phyloP scores from a whole-genome alignment of 257 asterid genomes.

The Nicotiana tabacum region DNA sequence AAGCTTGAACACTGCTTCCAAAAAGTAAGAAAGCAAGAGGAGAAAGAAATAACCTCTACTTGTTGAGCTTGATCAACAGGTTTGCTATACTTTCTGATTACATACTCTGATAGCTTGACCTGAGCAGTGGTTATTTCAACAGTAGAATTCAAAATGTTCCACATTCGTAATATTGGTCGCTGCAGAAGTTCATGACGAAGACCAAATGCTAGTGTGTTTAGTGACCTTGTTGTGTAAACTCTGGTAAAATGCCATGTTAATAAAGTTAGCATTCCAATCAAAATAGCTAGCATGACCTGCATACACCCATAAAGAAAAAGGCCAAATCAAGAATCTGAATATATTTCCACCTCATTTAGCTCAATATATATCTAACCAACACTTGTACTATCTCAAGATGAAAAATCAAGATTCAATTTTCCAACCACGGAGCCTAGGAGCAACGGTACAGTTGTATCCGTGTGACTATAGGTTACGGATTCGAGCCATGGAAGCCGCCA shows the following conservation, averaged over 20 bases:
- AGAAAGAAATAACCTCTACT: slow-evolving; percentile 54
- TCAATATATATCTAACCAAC: background rate
- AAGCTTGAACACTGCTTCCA: background rate
- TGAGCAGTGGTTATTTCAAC: slow-evolving; percentile 89
- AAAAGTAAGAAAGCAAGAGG: background rate
- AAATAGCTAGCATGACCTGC: slow-evolving; percentile 87
- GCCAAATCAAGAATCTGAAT: background rate
- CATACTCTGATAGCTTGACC: slow-evolving; percentile 75
- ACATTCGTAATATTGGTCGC: slow-evolving; percentile 79
- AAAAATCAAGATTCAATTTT: slow-evolving; percentile 1
- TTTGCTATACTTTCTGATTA: slow-evolving; percentile 52
- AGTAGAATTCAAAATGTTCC: slow-evolving; percentile 79
- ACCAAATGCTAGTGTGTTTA: slow-evolving; percentile 70
- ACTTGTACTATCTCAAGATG: background rate
- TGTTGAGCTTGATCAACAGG: slow-evolving; percentile 72
- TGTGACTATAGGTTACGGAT: no score
- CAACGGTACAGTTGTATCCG: no score
- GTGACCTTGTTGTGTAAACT: slow-evolving; percentile 70
- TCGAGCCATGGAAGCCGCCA: no score
- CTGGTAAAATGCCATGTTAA: slow-evolving; percentile 92
- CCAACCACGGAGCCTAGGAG: background rate
- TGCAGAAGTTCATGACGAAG: slow-evolving; percentile 87
- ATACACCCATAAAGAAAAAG: slow-evolving; percentile 8
- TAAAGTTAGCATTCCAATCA: slow-evolving; percentile 76
- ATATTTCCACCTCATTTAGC: background rate